Percentiles rank a stretch among this genome's conserved stretches.
These are phyloP conservation scores for Phalaenopsis hybrid DNA, from an alignment of 116 monocot genomes.

Conservation along the genomic window DNA sequence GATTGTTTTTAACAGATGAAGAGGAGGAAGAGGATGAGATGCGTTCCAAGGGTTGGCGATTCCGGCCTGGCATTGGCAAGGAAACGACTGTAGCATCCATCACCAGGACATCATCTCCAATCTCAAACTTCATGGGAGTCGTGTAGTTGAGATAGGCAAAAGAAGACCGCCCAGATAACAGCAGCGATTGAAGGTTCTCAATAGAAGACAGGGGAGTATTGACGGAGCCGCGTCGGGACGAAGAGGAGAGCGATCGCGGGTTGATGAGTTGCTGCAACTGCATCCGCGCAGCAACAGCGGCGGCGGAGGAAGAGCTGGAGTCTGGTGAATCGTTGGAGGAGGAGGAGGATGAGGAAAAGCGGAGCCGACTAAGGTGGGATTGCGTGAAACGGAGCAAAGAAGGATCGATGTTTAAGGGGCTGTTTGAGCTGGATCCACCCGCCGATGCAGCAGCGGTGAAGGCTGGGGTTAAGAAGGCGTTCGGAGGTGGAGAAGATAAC, in stretches of 20 bases:
- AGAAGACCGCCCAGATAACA: background rate
- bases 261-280: slow-evolving; percentile 1
- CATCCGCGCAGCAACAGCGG: background rate
- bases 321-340: background rate
- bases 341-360: background rate
- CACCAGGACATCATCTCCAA: slow-evolving; percentile 7
- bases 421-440: background rate
- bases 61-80: background rate
- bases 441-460: slow-evolving; percentile 3
- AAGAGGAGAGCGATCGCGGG: background rate
- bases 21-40: background rate
- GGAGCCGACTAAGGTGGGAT: background rate
- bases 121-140: background rate
- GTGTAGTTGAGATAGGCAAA: background rate
- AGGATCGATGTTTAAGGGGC: background rate
- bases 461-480: slow-evolving; percentile 2
- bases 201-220: background rate
- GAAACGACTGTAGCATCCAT: background rate
- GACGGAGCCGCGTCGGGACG: background rate
- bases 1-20: background rate
- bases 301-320: background rate
- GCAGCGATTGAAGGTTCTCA: background rate
- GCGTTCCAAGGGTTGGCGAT: background rate
- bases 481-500: background rate
- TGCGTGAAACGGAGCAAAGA: slow-evolving; percentile 2